Evolutionary conservation across 306 rosid species (phyloP), one percentile per base, ranked within the genome.

Genomic region (Quercus engelmannii): DNA sequence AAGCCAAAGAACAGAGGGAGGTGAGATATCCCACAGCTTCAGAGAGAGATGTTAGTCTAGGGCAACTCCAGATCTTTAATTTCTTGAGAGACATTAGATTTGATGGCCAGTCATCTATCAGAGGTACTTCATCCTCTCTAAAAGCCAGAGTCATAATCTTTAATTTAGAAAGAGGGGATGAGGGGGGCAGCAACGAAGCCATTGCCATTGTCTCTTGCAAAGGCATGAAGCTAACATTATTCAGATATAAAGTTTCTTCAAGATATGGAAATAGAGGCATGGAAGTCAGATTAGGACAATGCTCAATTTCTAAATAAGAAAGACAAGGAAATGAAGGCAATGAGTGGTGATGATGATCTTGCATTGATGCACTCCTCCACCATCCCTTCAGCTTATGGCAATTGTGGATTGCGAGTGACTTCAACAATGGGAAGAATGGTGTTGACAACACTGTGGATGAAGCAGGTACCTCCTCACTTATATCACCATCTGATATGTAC

Each of bases 301-400:
- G 21, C 0, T 21, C 6, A 28, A 79, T 75, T 5, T 14, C 3
- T 57, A 79, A 26, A 41, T 46, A 56, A 56, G 69, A 5, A 76
- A 67, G 72, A 19, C 49, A 9, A 67, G 74, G 57, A 33, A 74
- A 74, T 21, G 38, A 35, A 58, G 78, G 78, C 23, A 74, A 5
- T 5, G 67, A 10, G 15, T 8, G 67, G 10, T 74, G 21, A n/a
- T 3, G 54, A 49, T 49, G 15, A 49, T 49, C 54, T 49, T 11
- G 54, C 5, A 3, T 12, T 12, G 54, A 49, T 49, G 54, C 54
- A 13, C 15, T 25, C 21, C 26, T 31, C 31, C 56, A 17, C 71
- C 54, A 79, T 23, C 83, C 86, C 69, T 13, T 75, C 51, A 83
- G 70, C 19, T 67, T 73, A 3, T n/a, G 38, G 70, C 83, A 79